Conservation (phyloP, 2,329 filamentous ascomycete genomes). For the Fusarium odoratissimum region DNA sequence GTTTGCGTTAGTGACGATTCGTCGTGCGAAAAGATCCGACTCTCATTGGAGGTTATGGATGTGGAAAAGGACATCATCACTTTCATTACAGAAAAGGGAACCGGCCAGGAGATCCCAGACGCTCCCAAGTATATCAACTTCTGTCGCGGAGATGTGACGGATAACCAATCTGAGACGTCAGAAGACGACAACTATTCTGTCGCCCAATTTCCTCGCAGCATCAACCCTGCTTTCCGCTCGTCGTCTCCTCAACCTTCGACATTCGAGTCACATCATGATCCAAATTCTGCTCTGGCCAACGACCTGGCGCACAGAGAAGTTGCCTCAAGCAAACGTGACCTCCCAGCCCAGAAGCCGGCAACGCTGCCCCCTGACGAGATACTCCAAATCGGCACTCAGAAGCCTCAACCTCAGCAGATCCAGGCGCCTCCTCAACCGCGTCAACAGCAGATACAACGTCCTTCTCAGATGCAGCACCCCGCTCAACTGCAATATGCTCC, state of each 20-base stretch:
- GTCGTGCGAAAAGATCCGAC: constrained; percentile 94
- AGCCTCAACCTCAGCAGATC: constrained; percentile 21
- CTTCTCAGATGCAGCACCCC: constrained; percentile 14
- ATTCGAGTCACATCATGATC: constrained; percentile 92
- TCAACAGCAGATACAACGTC: constrained; percentile 19
- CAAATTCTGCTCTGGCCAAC: constrained; percentile 77
- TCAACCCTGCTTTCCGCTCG: constrained; percentile 95
- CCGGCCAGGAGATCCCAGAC: constrained; percentile 97
- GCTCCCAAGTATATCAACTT: constrained; percentile 99
- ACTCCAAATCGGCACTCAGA: constrained; percentile 32
- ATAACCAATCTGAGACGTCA: constrained; percentile 83
- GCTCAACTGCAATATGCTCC: not conserved
- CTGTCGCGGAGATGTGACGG: constrained; percentile 85
- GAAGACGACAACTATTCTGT: constrained; percentile 94
- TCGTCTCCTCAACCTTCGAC: constrained; percentile 95
- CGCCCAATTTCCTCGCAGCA: constrained; percentile 93
- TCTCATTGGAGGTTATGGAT: constrained; percentile 94
- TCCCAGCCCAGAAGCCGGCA: constrained; percentile 62
- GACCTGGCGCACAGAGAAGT: constrained; percentile 72
- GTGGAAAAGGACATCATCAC: constrained; percentile 92
- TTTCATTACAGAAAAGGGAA: constrained; percentile 91
- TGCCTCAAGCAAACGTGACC: constrained; percentile 60
- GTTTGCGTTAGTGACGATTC: constrained; percentile 98
- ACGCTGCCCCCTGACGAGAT: constrained; percentile 37
- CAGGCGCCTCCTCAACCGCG: constrained; percentile 25